phyloP scores from a whole-genome alignment of 441 rosid species.

The Adansonia gregorii region DNA sequence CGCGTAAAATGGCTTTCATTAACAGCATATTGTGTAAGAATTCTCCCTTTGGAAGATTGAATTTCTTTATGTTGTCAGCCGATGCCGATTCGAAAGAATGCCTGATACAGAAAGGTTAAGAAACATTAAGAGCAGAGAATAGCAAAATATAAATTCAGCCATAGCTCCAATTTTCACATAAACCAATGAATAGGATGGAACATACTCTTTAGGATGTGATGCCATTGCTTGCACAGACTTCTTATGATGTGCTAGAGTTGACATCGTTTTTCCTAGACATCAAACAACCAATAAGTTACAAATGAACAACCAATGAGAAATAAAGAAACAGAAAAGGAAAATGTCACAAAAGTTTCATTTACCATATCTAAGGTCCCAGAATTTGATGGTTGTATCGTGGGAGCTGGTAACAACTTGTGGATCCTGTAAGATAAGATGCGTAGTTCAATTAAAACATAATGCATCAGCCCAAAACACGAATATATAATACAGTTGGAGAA shows the following conservation, averaged over 20 bases:
- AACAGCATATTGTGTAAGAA: constrained; percentile 97
- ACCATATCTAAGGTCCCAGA: constrained; percentile 98
- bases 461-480: background rate
- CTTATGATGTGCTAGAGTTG: constrained; percentile 94
- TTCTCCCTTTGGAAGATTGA: constrained; percentile 87
- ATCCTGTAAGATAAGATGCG: constrained; percentile 58
- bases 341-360: constrained; percentile 19
- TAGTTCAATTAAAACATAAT: constrained; percentile 18
- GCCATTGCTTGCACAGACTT: constrained; percentile 98
- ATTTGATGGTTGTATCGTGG: constrained; percentile 91
- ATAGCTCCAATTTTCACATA: background rate
- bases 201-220: constrained; percentile 87
- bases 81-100: constrained; percentile 77
- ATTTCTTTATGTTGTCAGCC: constrained; percentile 93
- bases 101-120: constrained; percentile 46
- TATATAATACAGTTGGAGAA: background rate
- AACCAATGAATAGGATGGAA: constrained; percentile 24
- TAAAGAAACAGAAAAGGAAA: background rate
- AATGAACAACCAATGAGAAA: background rate
- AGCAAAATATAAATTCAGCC: constrained; percentile 11
- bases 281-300: constrained; percentile 27
- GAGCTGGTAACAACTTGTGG: constrained; percentile 99
- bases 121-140: constrained; percentile 13
- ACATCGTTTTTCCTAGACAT: constrained; percentile 81
- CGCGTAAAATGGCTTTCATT: constrained; percentile 36